A percentile compares a stretch with the other conserved stretches of the same genome.
These are phyloP conservation scores for Thelonectria discophora DNA, from an alignment of 2,329 filamentous ascomycete genomes.

Conservation along the genomic window DNA sequence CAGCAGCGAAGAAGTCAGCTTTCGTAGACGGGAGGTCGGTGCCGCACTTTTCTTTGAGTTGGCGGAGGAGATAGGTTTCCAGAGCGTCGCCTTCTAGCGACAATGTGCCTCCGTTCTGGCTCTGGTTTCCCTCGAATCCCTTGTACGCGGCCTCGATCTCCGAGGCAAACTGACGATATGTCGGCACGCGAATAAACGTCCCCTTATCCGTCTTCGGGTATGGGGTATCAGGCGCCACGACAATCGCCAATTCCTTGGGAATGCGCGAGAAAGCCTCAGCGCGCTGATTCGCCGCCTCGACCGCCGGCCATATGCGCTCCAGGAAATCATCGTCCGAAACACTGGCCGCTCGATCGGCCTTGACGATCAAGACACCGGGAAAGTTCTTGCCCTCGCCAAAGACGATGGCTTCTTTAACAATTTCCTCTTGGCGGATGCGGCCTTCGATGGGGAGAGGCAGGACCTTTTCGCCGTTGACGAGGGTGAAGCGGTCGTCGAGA, in stretches of 20 bases:
- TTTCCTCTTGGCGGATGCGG: conserved; percentile 59
- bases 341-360: conserved; percentile 53
- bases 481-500: conserved; percentile 55
- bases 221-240: conserved; percentile 54
- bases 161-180: conserved; percentile 55
- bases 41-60: conserved; percentile 46
- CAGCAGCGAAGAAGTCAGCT: conserved; percentile 65
- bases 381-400: conserved; percentile 63
- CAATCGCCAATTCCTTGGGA: conserved; percentile 60
- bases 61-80: conserved; percentile 40
- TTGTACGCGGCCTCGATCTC: conserved; percentile 55
- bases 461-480: conserved; percentile 60
- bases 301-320: conserved; percentile 56
- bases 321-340: conserved; percentile 57
- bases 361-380: conserved; percentile 63
- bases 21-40: conserved; percentile 10
- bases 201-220: conserved; percentile 64
- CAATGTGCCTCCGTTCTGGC: conserved; percentile 13
- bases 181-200: conserved; percentile 60
- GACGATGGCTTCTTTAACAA: conserved; percentile 65
- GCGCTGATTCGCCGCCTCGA: conserved; percentile 60
- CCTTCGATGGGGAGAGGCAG: conserved; percentile 60
- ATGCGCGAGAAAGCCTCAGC: conserved; percentile 63
- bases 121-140: conserved; percentile 24
- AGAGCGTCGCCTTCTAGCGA: conserved; percentile 37